Evolutionary conservation across 2,329 filamentous ascomycete species (phyloP).

Genomic region (Sporothrix mexicana): DNA sequence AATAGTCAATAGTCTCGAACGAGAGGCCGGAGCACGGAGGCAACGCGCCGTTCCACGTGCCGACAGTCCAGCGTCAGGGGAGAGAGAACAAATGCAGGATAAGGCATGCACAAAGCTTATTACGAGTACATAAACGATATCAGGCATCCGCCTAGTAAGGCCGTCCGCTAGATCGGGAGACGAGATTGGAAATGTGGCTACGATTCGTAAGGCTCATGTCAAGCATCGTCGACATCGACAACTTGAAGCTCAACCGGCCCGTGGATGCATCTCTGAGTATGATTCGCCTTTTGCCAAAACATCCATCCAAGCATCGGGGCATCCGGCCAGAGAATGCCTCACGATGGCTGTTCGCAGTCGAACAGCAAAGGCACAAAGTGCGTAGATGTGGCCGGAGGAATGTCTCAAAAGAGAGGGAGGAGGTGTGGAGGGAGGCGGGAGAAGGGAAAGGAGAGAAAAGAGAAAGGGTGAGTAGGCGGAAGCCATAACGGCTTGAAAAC

Average conservation of each 20-base stretch:
- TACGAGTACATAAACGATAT: background rate
- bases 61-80: background rate
- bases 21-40: background rate
- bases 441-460: background rate
- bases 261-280: background rate
- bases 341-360: background rate
- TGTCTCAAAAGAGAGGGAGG: background rate
- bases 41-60: background rate
- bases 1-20: constrained; percentile 11
- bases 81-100: too few relatives aligned
- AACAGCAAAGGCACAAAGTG: too few relatives aligned
- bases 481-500: too few relatives aligned
- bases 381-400: constrained; percentile 10
- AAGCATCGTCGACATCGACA: background rate
- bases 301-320: background rate
- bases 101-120: background rate
- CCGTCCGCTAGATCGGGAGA: background rate
- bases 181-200: background rate
- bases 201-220: background rate
- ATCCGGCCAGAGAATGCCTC: background rate
- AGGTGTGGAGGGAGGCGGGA: too few relatives aligned
- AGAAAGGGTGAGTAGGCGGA: background rate
- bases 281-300: background rate
- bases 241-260: background rate
- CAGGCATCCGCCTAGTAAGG: constrained; percentile 6